These are phyloP conservation scores for Calonectria hongkongensis DNA, from an alignment of 2,329 filamentous ascomycete genomes.

Conservation along the genomic window DNA sequence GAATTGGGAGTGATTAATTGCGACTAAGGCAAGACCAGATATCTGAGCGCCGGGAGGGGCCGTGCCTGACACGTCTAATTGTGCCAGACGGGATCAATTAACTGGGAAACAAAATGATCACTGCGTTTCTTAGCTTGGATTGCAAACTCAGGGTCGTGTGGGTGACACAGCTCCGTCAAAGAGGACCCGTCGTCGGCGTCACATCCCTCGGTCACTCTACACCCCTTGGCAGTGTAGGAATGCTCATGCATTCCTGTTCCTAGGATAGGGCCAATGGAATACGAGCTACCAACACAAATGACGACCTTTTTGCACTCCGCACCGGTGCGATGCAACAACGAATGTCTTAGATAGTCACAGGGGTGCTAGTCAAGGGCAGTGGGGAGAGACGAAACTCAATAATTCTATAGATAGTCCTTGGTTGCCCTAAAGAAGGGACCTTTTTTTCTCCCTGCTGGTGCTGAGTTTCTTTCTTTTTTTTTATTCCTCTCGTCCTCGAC, in stretches of 20 bases:
- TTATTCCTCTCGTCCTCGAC: neutral
- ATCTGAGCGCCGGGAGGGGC: conserved; percentile 2
- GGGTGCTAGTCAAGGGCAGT: conserved; percentile 16
- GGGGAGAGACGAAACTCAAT: conserved; percentile 16
- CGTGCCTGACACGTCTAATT: neutral
- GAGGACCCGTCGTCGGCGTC: neutral
- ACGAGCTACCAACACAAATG: conserved; percentile 13
- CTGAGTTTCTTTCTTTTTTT: neutral
- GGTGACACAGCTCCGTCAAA: neutral
- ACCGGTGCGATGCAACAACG: neutral
- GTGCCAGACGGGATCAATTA: neutral
- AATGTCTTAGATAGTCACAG: conserved; percentile 15
- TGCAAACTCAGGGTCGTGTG: neutral
- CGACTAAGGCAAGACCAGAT: neutral
- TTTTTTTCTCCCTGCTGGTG: neutral
- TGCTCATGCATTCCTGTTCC: conserved; percentile 7
- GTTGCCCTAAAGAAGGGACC: conserved; percentile 9
- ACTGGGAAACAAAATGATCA: neutral
- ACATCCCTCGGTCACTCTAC: conserved; percentile 5
- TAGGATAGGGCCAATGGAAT: conserved; percentile 11
- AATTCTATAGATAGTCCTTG: conserved; percentile 3
- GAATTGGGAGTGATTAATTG: too few species aligned
- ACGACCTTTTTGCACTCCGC: conserved; percentile 1
- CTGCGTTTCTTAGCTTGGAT: neutral
- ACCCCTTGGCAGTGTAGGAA: conserved; percentile 10